Evolutionary conservation across 768 basidiomycete genomes (phyloP).

Genomic region (Tricholoma hemisulphureum): DNA sequence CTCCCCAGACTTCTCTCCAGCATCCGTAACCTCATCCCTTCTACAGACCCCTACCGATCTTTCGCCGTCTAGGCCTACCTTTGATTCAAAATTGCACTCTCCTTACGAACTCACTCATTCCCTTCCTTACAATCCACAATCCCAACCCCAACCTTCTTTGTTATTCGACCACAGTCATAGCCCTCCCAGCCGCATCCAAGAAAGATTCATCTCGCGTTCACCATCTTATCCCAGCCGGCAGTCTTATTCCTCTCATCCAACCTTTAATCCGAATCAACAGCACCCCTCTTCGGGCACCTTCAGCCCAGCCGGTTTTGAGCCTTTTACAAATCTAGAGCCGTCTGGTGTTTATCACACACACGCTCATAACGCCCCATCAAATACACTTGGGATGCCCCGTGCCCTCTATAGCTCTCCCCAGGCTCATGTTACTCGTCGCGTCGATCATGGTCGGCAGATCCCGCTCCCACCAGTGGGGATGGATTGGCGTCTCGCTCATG

Average conservation of each 20-base stretch:
- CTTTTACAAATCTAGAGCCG: constrained; percentile 47
- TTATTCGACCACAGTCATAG: constrained; percentile 35
- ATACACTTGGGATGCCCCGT: constrained; percentile 13
- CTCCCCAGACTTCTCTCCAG: constrained; percentile 72
- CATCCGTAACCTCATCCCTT: constrained; percentile 67
- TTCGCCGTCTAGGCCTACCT: constrained; percentile 58
- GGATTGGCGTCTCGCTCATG: constrained; percentile 41
- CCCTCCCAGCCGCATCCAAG: constrained; percentile 23
- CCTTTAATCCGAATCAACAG: constrained; percentile 24
- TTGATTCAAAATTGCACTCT: constrained; percentile 54
- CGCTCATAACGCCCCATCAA: constrained; percentile 10
- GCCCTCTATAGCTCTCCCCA: constrained; percentile 2
- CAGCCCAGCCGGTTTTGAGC: constrained; percentile 49
- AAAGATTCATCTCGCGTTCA: constrained; percentile 16
- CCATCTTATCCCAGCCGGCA: neutral
- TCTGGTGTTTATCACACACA: constrained; percentile 26
- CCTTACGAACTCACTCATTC: constrained; percentile 49
- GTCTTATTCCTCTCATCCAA: constrained; percentile 2
- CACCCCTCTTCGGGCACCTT: constrained; percentile 17
- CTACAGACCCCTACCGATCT: constrained; percentile 68
- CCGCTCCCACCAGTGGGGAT: constrained; percentile 20
- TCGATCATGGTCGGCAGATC: constrained; percentile 24
- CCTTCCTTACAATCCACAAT: constrained; percentile 38
- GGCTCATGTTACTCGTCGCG: constrained; percentile 22
- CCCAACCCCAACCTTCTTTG: constrained; percentile 38